Evolutionary conservation across 257 asterid species (phyloP), one percentile per base, ranked within the genome.

Genomic region (Solanum chiquidenum): DNA sequence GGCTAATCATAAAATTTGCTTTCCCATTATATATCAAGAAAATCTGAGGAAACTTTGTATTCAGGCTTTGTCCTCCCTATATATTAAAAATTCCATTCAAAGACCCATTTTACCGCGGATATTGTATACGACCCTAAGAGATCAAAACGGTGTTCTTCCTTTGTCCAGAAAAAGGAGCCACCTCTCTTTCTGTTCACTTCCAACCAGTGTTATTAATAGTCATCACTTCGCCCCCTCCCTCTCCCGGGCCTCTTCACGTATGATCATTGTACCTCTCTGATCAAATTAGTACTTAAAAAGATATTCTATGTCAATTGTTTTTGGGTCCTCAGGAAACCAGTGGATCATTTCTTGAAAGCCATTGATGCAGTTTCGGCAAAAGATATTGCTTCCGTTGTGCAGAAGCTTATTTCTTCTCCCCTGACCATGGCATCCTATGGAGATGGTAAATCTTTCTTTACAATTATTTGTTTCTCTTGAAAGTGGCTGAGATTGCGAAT

Each of bases 341-440:
- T 92, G 91, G 98, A 94, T 87, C 92, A 94, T 89, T 96, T 91
- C 98, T 92, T 96, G 95, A 90, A 90, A 90, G 88, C 89, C 12
- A 87, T 97, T 38, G 99, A 97, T 38, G 91, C 89, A 69, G 89
- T 97, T 86, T 86, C 96, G 44, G 85, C 86, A 16, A 86, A 91
- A 60, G 99, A 95, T 91, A 94, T 97, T 83, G 69, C 93, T 79
- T 55, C 87, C 10, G n/a, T 86, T 33, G 92, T 91, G 23, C 89
- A 88, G 83, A 92, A 92, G 88, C 98, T 97, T 69, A 33, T 97
- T 27, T 73, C 92, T 23, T 92, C 98, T 49, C 99, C 99, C 72
- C 98, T 97, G 84, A 94, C 99, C 83, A 90, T 97, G 98, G 99
- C 99, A 80, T 95, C 98, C 31, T 94, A 94, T 69, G 99, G 99